A percentile compares a stretch with the other conserved stretches of the same genome.
Evolutionary conservation across 2,329 filamentous ascomycete species (phyloP).

Genomic region (Anthostomella pinea): DNA sequence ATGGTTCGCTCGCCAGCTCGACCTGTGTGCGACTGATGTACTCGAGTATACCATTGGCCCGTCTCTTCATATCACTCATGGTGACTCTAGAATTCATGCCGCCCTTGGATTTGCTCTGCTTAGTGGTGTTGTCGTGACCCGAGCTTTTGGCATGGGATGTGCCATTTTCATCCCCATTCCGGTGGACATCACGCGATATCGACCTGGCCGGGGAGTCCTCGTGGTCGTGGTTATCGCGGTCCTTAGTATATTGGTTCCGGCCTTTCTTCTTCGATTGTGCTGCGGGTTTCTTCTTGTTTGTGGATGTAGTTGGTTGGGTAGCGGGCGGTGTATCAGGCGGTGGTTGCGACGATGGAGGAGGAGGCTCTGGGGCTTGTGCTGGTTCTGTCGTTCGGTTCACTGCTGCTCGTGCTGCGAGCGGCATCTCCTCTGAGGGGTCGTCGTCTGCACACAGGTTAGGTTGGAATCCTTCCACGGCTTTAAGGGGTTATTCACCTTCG

Average conservation of each 20-base stretch:
- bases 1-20: conserved; percentile 70
- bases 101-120: conserved; percentile 54
- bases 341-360: conserved; percentile 42
- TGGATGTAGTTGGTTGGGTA: conserved; percentile 37
- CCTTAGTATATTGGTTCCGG: conserved; percentile 80
- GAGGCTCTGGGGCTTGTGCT: conserved; percentile 38
- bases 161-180: conserved; percentile 45
- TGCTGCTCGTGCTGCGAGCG: conserved; percentile 43
- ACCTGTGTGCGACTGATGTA: conserved; percentile 88
- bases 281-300: conserved; percentile 59
- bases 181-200: conserved; percentile 45
- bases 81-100: conserved; percentile 67
- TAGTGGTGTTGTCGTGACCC: conserved; percentile 40
- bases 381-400: conserved; percentile 33
- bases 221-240: conserved; percentile 56
- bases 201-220: conserved; percentile 58
- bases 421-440: conserved; percentile 67
- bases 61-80: conserved; percentile 84
- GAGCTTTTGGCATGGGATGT: conserved; percentile 31
- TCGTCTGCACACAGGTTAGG: conserved; percentile 57
- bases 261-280: conserved; percentile 61
- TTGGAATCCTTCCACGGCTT: no score
- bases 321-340: conserved; percentile 47
- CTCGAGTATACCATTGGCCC: conserved; percentile 79
- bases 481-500: conserved; percentile 76